These are phyloP conservation scores for Globisporangium paddicum DNA, from an alignment of 352 stramenopile species.

Conservation along the genomic window DNA sequence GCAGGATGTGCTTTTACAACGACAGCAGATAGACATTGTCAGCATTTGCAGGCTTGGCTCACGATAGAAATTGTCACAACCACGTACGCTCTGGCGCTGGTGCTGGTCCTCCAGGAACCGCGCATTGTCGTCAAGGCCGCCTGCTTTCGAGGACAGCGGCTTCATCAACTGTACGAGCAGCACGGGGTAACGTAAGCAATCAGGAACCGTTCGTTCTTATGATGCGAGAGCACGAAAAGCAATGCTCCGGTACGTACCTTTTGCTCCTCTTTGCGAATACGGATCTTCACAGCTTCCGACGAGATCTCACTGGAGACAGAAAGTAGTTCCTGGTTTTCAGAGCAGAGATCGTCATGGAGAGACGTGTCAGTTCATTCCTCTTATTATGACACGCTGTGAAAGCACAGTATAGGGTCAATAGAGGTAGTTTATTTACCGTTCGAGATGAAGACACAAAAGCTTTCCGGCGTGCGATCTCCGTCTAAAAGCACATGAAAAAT, in stretches of 20 bases:
- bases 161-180: constrained; percentile 42
- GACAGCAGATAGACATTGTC: not conserved
- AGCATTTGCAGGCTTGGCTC: not conserved
- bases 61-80: not conserved
- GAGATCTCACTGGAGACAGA: constrained; percentile 49
- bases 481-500: constrained; percentile 15
- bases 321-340: constrained; percentile 41
- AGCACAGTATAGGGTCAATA: not conserved
- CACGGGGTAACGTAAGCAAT: too few species aligned
- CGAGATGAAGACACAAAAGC: constrained; percentile 55
- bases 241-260: constrained; percentile 31
- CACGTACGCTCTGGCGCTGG: constrained; percentile 42
- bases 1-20: constrained; percentile 50
- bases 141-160: constrained; percentile 20
- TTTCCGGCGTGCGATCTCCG: constrained; percentile 61
- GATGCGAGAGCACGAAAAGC: too few species aligned
- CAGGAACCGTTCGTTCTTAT: too few species aligned
- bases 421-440: constrained; percentile 18
- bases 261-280: constrained; percentile 57
- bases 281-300: constrained; percentile 49
- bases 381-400: not conserved
- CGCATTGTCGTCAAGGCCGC: constrained; percentile 36
- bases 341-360: not conserved
- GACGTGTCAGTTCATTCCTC: not conserved
- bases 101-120: constrained; percentile 55